Conservation (phyloP, 2,329 filamentous ascomycete species). For the Sphaceloma murrayae region DNA sequence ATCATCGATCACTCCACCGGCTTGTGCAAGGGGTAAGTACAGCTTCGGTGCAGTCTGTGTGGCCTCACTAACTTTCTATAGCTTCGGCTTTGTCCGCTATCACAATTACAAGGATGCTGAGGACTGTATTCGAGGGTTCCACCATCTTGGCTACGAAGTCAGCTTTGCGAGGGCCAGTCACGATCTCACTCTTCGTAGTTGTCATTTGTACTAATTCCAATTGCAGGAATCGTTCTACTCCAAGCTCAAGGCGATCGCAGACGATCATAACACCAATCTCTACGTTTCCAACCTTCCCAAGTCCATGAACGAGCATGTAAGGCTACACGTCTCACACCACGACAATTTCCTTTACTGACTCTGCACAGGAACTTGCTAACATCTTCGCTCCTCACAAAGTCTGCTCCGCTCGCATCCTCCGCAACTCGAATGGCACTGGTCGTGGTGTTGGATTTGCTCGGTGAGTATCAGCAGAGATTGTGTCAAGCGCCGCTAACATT, state of each 20-base stretch:
- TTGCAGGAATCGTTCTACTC: conserved; percentile 90
- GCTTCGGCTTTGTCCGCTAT: conserved; percentile 97
- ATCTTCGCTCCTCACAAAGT: conserved; percentile 76
- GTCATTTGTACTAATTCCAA: conserved; percentile 24
- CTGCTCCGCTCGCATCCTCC: conserved; percentile 88
- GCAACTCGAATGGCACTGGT: conserved; percentile 82
- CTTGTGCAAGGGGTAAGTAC: conserved; percentile 89
- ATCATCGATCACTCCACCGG: conserved; percentile 93
- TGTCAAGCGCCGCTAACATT: no score
- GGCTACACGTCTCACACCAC: conserved; percentile 24
- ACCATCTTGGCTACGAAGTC: conserved; percentile 89
- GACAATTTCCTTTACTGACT: conserved; percentile 20
- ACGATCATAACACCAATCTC: conserved; percentile 82
- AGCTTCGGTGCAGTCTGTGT: no score
- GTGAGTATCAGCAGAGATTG: conserved; percentile 54
- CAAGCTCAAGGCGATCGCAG: conserved; percentile 90
- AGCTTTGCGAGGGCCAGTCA: conserved; percentile 77
- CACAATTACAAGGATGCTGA: conserved; percentile 79
- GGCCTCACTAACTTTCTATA: no score
- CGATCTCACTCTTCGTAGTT: conserved; percentile 8
- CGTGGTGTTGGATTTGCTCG: conserved; percentile 96
- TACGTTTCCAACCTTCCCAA: conserved; percentile 97
- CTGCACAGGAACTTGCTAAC: conserved; percentile 57
- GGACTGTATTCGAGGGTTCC: conserved; percentile 92
- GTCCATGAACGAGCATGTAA: conserved; percentile 78